Base-by-base conservation (phyloP, 768 basidiomycete genomes). In the Astraeus odoratus region DNA sequence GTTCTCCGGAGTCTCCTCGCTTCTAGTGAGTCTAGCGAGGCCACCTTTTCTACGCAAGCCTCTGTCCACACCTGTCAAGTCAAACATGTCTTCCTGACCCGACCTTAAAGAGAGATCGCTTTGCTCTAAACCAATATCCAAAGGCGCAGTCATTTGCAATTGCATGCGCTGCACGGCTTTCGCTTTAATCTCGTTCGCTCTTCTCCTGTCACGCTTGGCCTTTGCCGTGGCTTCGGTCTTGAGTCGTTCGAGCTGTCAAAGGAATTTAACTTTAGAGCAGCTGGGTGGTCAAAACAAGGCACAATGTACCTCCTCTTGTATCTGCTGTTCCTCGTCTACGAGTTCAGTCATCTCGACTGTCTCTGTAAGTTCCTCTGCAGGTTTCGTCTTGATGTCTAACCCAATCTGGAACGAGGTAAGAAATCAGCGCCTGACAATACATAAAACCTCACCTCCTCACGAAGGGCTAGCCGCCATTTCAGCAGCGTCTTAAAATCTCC, bases 121-220 rank as follows among this genome's bases (percentile, higher is more conserved):
- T 55, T 86, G 86, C 56, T 92, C 89, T 48, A 93, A 65, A 60
- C 93, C 94, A 51, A 98, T 93, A 55, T 97, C 96, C 53, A 94
- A 70, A n/a, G 96, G 96, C 16, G 92, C 91, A 10, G 87, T 89
- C 96, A 99, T 99, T 59, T 89, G 85, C 37, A 98, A 74, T 61
- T 98, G 96, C 80, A 98, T 86, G 42, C 94, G 85, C 58, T 91
- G 89, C 31, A 98, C 83, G 1, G 91, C 88, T 52, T 85, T 80
- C 23, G 77, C 73, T 66, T 87, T 90, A 57, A 87, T 72, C 68
- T 98, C 96, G 65, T 97, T 97, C 2, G 83, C 80, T 27, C 81
- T 77, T 43, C 92, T 78, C 43, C 87, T 77, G 54, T 90, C 86
- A 7, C 87, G 83, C 62, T 91, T 92, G 31, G 76, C 61, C 38